Conservation (phyloP, 352 stramenopile genomes). For the Discostella stelligera region DNA sequence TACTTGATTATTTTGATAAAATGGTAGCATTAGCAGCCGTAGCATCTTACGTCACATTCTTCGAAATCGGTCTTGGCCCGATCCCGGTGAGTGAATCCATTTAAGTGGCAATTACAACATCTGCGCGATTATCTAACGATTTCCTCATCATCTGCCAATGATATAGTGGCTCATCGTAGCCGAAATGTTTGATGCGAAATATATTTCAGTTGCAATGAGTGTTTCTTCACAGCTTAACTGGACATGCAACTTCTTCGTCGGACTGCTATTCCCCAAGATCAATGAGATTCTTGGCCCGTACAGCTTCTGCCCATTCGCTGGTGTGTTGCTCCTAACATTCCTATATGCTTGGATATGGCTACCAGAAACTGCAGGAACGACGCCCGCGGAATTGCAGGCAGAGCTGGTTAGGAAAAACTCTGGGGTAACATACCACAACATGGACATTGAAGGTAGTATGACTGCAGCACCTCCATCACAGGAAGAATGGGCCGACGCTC, state of each 20-base stretch:
- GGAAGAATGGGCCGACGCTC: slow-evolving; percentile 42
- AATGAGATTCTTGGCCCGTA: slow-evolving; percentile 86
- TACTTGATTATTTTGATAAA: slow-evolving; percentile 70
- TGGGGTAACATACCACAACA: slow-evolving; percentile 65
- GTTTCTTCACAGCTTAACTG: slow-evolving; percentile 93
- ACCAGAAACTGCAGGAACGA: slow-evolving; percentile 88
- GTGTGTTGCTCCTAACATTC: slow-evolving; percentile 82
- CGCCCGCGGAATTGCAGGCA: slow-evolving; percentile 63
- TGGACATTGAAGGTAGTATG: slow-evolving; percentile 42
- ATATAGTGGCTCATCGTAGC: slow-evolving; percentile 91
- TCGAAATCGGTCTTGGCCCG: slow-evolving; percentile 89
- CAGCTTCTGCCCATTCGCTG: slow-evolving; percentile 89
- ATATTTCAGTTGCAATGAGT: slow-evolving; percentile 84
- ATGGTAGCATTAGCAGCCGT: slow-evolving; percentile 78
- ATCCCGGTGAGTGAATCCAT: slow-evolving; percentile 80
- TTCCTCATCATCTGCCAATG: neutral
- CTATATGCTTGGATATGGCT: slow-evolving; percentile 87
- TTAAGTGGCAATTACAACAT: neutral
- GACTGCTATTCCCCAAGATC: slow-evolving; percentile 90
- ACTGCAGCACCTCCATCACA: slow-evolving; percentile 22
- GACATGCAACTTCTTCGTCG: slow-evolving; percentile 93
- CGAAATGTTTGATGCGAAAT: slow-evolving; percentile 95
- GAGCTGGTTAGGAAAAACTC: slow-evolving; percentile 69
- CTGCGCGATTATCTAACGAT: neutral
- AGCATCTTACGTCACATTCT: slow-evolving; percentile 84